Conservation (phyloP, 1,284 basidiomycete species). For the Sanghuangporus baumii region DNA sequence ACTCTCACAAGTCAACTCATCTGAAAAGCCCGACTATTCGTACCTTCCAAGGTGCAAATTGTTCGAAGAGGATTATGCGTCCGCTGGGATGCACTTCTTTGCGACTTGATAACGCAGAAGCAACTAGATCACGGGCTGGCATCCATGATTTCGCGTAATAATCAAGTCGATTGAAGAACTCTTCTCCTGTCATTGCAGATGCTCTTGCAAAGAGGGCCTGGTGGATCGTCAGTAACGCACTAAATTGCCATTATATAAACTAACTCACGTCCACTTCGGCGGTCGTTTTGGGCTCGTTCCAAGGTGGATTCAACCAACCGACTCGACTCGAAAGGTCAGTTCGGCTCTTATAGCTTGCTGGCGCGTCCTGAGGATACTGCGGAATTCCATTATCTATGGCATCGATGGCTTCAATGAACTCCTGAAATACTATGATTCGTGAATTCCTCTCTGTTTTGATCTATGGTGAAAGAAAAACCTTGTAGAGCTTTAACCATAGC, state of each 20-base stretch:
- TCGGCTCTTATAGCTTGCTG: slow-evolving; percentile 65
- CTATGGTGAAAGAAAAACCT: slow-evolving; percentile 32
- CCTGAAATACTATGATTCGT: slow-evolving; percentile 36
- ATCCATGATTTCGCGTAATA: slow-evolving; percentile 90
- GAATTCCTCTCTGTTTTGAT: neutral
- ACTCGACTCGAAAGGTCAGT: slow-evolving; percentile 85
- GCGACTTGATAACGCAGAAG: slow-evolving; percentile 59
- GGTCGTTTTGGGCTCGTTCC: slow-evolving; percentile 74
- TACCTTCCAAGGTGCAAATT: slow-evolving; percentile 87
- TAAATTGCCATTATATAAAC: slow-evolving; percentile 11
- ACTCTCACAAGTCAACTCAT: slow-evolving; percentile 52
- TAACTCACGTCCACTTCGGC: slow-evolving; percentile 63
- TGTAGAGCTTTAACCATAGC: slow-evolving; percentile 90
- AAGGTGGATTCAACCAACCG: slow-evolving; percentile 79
- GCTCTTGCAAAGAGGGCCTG: slow-evolving; percentile 41
- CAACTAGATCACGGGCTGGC: slow-evolving; percentile 83
- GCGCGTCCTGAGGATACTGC: slow-evolving; percentile 59
- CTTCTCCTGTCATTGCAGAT: slow-evolving; percentile 78
- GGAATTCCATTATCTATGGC: slow-evolving; percentile 94
- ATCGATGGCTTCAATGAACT: slow-evolving; percentile 94
- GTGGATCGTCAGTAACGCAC: slow-evolving; percentile 19
- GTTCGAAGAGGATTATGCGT: slow-evolving; percentile 77
- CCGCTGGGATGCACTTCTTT: slow-evolving; percentile 66
- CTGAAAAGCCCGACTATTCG: slow-evolving; percentile 33
- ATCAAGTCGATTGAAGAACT: slow-evolving; percentile 79